These are phyloP conservation scores for Anthracocystis walkeri DNA, from an alignment of 1,284 basidiomycete genomes.

Conservation along the genomic window DNA sequence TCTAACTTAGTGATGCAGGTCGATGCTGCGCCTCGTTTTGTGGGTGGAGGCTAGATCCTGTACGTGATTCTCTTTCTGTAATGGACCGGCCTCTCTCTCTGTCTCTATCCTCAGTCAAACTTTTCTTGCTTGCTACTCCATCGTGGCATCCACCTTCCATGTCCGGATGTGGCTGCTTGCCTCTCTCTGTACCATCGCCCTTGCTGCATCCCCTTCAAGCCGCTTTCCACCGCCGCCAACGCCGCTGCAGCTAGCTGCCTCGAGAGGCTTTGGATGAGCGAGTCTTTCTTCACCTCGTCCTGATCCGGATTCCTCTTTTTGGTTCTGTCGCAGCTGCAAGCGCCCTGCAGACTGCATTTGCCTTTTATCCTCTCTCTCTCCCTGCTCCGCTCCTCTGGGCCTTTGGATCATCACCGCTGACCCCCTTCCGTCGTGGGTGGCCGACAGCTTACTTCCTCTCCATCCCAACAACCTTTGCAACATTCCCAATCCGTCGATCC, in stretches of 20 bases:
- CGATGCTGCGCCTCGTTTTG: not conserved
- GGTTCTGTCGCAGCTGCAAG: not conserved
- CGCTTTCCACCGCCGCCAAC: slow-evolving; percentile 5
- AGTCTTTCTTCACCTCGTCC: slow-evolving; percentile 3
- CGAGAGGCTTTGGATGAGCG: slow-evolving; percentile 3
- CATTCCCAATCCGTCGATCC: slow-evolving; percentile 33
- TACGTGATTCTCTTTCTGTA: not conserved
- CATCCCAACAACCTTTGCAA: not conserved
- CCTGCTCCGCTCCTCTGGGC: not conserved
- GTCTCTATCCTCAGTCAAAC: not conserved
- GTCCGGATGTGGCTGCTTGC: slow-evolving; percentile 39
- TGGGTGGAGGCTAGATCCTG: not conserved
- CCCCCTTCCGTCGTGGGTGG: slow-evolving; percentile 2
- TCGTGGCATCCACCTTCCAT: slow-evolving; percentile 14
- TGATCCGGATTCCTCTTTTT: slow-evolving; percentile 17
- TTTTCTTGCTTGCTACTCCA: no score
- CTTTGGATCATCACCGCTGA: slow-evolving; percentile 3
- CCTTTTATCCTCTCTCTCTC: not conserved
- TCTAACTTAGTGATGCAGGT: no score
- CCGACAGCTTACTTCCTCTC: slow-evolving; percentile 1
- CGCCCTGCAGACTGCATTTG: slow-evolving; percentile 2
- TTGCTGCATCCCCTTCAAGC: slow-evolving; percentile 17
- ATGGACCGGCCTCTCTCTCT: slow-evolving; percentile 1
- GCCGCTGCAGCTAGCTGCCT: slow-evolving; percentile 10
- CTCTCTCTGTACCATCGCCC: slow-evolving; percentile 3